phyloP scores from a whole-genome alignment of 1,284 basidiomycete genomes.

The Moniliophthora roreri region DNA sequence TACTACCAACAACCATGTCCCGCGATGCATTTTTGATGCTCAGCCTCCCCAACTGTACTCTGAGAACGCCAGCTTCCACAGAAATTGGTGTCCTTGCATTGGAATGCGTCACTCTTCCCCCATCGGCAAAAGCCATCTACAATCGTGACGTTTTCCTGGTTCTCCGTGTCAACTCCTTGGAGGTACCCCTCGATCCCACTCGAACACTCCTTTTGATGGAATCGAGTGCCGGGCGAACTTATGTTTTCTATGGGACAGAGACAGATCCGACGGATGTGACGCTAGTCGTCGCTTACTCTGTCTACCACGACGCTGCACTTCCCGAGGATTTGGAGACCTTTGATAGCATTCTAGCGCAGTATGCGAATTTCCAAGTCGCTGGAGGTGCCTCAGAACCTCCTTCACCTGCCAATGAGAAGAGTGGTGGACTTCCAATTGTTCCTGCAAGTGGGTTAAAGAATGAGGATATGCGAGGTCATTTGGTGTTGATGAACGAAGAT shows the following conservation, averaged over 20 bases:
- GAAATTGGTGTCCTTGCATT: slow-evolving; percentile 47
- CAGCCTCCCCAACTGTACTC: slow-evolving; percentile 45
- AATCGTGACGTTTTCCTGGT: slow-evolving; percentile 60
- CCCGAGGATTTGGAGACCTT: slow-evolving; percentile 68
- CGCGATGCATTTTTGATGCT: slow-evolving; percentile 54
- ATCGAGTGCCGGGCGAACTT: slow-evolving; percentile 37
- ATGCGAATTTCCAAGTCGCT: slow-evolving; percentile 45
- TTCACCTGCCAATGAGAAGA: slow-evolving; percentile 11
- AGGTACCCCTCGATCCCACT: slow-evolving; percentile 58
- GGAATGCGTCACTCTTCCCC: slow-evolving; percentile 54
- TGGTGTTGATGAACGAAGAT: slow-evolving; percentile 75
- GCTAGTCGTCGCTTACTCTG: slow-evolving; percentile 42
- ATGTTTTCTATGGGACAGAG: slow-evolving; percentile 40
- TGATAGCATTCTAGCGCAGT: slow-evolving; percentile 69
- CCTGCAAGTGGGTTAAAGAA: slow-evolving; percentile 19
- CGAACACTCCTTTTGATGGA: slow-evolving; percentile 39
- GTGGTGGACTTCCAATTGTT: slow-evolving; percentile 6
- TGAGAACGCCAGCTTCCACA: slow-evolving; percentile 31
- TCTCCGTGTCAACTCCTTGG: slow-evolving; percentile 56
- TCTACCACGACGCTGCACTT: slow-evolving; percentile 32
- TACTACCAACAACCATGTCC: not conserved
- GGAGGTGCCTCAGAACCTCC: slow-evolving; percentile 13
- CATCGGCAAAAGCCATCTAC: slow-evolving; percentile 19
- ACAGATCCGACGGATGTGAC: slow-evolving; percentile 33
- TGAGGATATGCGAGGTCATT: slow-evolving; percentile 60